Conservation (phyloP, 805 yeast species). For the Schwanniomyces occidentalis region DNA sequence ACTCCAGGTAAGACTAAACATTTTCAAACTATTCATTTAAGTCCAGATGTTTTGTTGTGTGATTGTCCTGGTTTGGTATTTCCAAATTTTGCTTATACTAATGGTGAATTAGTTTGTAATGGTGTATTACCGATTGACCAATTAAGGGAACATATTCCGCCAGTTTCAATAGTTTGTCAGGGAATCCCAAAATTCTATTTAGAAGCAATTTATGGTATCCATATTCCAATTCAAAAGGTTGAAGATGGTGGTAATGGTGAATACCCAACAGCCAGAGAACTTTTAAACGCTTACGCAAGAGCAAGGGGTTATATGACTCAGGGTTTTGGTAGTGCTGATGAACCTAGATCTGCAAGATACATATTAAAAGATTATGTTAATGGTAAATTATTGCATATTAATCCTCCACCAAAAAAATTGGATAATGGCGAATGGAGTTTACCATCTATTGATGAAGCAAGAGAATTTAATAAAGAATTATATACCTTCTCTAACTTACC, state of each 20-base stretch:
- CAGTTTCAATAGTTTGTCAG: conserved; percentile 79
- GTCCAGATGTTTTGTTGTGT: conserved; percentile 82
- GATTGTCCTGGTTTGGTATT: conserved; percentile 99
- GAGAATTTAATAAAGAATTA: conserved; percentile 70
- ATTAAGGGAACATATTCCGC: conserved; percentile 87
- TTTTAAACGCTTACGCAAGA: conserved; percentile 88
- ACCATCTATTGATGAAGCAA: conserved; percentile 37
- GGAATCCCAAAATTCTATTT: conserved; percentile 85
- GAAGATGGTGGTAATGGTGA: conserved; percentile 88
- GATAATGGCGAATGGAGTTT: conserved; percentile 62
- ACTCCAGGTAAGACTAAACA: conserved; percentile 99
- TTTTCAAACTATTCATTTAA: conserved; percentile 90
- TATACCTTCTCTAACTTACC: conserved; percentile 68
- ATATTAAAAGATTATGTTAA: conserved; percentile 91
- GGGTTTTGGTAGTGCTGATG: conserved; percentile 96
- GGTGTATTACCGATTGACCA: conserved; percentile 99
- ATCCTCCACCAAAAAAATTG: conserved; percentile 76
- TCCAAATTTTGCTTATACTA: conserved; percentile 95
- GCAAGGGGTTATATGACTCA: conserved; percentile 98
- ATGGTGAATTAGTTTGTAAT: conserved; percentile 94
- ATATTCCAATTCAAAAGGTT: conserved; percentile 68
- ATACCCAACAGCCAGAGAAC: conserved; percentile 83
- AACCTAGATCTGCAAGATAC: conserved; percentile 89
- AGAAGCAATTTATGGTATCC: conserved; percentile 93
- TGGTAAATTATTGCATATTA: conserved; percentile 81